Evolutionary conservation across 73 alveolate genomes (phyloP).

Genomic region (Symbiodinium pilosum): DNA sequence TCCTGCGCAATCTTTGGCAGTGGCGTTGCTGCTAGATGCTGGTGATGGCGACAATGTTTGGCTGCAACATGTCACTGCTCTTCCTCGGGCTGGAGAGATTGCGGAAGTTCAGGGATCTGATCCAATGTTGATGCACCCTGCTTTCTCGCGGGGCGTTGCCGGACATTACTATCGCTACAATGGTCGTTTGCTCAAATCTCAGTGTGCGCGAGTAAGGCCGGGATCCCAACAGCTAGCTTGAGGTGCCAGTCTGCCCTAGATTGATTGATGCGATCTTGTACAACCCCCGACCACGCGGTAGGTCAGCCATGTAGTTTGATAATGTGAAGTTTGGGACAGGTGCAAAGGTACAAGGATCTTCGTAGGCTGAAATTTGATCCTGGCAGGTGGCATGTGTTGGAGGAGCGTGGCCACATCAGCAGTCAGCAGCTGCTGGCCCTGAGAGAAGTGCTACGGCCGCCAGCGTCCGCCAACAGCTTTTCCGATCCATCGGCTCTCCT

Average conservation of each 20-base stretch:
- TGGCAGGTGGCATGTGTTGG: conserved; percentile 74
- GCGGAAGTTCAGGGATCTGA: conserved; percentile 55
- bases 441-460: conserved; percentile 51
- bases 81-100: conserved; percentile 54
- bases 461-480: conserved; percentile 15
- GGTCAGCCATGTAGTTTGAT: too few species aligned
- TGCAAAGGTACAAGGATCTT: too few species aligned
- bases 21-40: conserved; percentile 24
- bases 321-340: too few species aligned
- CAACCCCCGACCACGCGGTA: too few species aligned
- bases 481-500: conserved; percentile 61
- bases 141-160: conserved; percentile 49
- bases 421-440: conserved; percentile 17
- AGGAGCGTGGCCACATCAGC: conserved; percentile 87
- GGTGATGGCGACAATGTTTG: not conserved
- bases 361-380: not conserved
- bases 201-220: not conserved
- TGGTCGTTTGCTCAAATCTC: conserved; percentile 22
- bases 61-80: conserved; percentile 22
- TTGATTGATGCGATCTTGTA: too few species aligned
- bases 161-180: conserved; percentile 65
- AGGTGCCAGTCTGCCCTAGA: too few species aligned
- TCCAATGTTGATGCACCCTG: conserved; percentile 84
- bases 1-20: conserved; percentile 37
- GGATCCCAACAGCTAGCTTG: too few species aligned